These are phyloP conservation scores for Chrysochromulina tobinii DNA, from an alignment of 78 protist species.

Conservation along the genomic window DNA sequence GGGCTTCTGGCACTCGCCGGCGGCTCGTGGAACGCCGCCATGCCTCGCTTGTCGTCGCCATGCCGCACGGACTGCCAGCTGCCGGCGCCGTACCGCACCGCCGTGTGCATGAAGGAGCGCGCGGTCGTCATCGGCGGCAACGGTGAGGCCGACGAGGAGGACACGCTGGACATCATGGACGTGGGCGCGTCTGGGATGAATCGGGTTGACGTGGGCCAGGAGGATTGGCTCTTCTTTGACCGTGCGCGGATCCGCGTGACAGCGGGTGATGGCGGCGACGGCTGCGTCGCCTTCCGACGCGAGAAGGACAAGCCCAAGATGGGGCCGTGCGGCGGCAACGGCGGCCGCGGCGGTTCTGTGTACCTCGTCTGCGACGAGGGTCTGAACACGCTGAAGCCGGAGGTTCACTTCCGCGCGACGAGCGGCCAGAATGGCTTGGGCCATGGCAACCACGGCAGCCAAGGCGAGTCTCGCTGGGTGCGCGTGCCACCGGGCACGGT, in stretches of 20 bases:
- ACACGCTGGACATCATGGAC: too few species aligned
- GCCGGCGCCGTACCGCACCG: too few species aligned
- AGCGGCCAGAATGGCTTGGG: background rate
- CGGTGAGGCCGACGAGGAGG: too few species aligned
- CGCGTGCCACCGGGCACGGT: slow-evolving; percentile 21
- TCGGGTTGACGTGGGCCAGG: too few species aligned
- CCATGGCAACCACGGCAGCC: background rate
- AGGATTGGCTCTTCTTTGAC: slow-evolving; percentile 25
- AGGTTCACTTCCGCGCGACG: background rate
- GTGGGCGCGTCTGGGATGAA: too few species aligned
- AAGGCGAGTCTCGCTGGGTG: background rate
- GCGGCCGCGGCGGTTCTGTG: slow-evolving; percentile 36
- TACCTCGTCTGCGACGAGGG: background rate
- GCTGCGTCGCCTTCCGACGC: slow-evolving; percentile 39
- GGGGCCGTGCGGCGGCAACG: slow-evolving; percentile 52
- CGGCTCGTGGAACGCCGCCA: too few species aligned
- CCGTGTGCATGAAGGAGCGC: too few species aligned
- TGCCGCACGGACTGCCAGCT: too few species aligned
- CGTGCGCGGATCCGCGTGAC: background rate
- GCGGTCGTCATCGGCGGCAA: too few species aligned
- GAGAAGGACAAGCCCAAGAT: background rate
- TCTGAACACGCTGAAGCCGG: background rate
- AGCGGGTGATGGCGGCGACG: slow-evolving; percentile 49
- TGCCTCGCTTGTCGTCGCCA: too few species aligned
- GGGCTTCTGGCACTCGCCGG: too few species aligned